These are phyloP conservation scores for Cucurbitaria berberidis DNA, from an alignment of 2,329 filamentous ascomycete genomes.

Conservation along the genomic window DNA sequence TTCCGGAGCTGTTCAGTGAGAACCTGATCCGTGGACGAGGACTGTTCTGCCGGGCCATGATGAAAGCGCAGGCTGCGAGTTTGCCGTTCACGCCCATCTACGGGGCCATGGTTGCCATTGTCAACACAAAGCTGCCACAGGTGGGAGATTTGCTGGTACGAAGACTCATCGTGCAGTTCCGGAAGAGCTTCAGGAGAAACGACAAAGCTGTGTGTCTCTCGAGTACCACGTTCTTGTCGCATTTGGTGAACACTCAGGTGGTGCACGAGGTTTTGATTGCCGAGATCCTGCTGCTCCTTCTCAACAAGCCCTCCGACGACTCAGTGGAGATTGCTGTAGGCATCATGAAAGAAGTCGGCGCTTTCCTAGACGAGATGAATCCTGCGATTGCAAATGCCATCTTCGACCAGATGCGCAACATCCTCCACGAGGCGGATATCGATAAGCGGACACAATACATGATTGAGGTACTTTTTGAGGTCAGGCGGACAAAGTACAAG, in stretches of 20 bases:
- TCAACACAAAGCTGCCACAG: slow-evolving; percentile 95
- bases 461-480: slow-evolving; percentile 97
- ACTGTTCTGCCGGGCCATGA: slow-evolving; percentile 92
- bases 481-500: slow-evolving; percentile 95
- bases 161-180: slow-evolving; percentile 86
- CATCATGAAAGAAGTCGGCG: slow-evolving; percentile 88
- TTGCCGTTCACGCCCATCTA: slow-evolving; percentile 96
- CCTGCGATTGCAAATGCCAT: slow-evolving; percentile 84
- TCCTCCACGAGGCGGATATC: slow-evolving; percentile 94
- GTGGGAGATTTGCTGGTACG: slow-evolving; percentile 90
- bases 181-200: slow-evolving; percentile 93
- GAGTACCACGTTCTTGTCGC: slow-evolving; percentile 91
- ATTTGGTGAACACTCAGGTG: slow-evolving; percentile 95
- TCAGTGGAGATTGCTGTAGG: slow-evolving; percentile 97
- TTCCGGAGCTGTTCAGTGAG: slow-evolving; percentile 93
- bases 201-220: slow-evolving; percentile 96
- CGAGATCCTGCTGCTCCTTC: slow-evolving; percentile 87
- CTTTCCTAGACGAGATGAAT: slow-evolving; percentile 96
- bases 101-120: slow-evolving; percentile 92
- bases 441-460: slow-evolving; percentile 99
- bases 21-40: slow-evolving; percentile 91
- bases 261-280: slow-evolving; percentile 92
- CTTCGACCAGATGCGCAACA: slow-evolving; percentile 94
- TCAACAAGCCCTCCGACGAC: slow-evolving; percentile 96
- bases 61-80: slow-evolving; percentile 97